Percentiles rank a stretch among this genome's conserved stretches.
These are phyloP conservation scores for Leishmania gerbilli DNA, from an alignment of 208 protist genomes.

Conservation along the genomic window DNA sequence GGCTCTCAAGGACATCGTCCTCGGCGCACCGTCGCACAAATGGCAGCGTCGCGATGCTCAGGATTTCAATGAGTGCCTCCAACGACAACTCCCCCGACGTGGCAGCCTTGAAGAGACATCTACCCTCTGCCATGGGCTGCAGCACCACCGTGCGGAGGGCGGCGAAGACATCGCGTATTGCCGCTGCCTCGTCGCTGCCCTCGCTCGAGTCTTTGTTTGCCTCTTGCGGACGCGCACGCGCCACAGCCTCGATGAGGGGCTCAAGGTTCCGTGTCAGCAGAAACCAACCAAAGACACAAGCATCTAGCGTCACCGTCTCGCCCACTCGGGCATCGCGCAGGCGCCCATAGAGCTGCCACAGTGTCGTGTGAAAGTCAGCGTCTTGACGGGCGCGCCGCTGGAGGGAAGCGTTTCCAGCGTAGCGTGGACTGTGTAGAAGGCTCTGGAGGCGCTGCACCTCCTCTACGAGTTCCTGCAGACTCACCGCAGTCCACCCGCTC, in stretches of 20 bases:
- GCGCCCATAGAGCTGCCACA: slow-evolving; percentile 46
- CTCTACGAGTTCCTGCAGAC: slow-evolving; percentile 53
- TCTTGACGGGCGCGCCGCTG: slow-evolving; percentile 20
- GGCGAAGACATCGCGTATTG: slow-evolving; percentile 26
- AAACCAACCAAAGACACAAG: slow-evolving; percentile 58
- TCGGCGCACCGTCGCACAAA: slow-evolving; percentile 23
- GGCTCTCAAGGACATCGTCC: not conserved
- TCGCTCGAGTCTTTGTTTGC: not conserved
- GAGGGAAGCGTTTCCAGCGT: slow-evolving; percentile 35
- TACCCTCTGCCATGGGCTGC: slow-evolving; percentile 1
- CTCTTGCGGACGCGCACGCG: not conserved
- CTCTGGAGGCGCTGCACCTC: slow-evolving; percentile 31
- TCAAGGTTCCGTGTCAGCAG: slow-evolving; percentile 35
- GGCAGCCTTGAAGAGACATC: not conserved
- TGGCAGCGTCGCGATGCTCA: slow-evolving; percentile 14
- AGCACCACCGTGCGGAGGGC: slow-evolving; percentile 31
- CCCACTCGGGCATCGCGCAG: slow-evolving; percentile 39
- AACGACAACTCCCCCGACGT: slow-evolving; percentile 13
- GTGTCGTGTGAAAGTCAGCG: slow-evolving; percentile 18
- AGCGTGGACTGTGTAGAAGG: slow-evolving; percentile 38
- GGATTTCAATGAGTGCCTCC: slow-evolving; percentile 34
- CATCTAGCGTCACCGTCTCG: slow-evolving; percentile 60
- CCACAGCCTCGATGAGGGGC: slow-evolving; percentile 30
- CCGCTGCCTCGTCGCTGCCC: slow-evolving; percentile 6
- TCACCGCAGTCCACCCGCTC: slow-evolving; percentile 9